Evolutionary conservation across 495 filamentous ascomycete genomes (phyloP), one percentile per base, ranked within the genome.

Genomic region (Geoglossum glabrum): DNA sequence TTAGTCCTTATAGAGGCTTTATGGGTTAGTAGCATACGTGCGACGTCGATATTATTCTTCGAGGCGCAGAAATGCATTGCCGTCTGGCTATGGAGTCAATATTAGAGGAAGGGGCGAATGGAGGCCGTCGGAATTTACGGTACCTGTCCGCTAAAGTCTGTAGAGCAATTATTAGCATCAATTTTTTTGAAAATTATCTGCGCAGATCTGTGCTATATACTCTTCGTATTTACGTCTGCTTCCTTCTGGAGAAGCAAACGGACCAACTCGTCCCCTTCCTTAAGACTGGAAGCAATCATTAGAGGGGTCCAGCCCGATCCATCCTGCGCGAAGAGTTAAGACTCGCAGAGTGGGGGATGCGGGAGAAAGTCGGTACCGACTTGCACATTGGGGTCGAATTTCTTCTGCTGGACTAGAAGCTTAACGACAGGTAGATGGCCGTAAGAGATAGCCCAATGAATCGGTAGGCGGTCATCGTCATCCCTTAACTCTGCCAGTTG

Each of bases 381-480:
- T 68, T 88, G 81, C 40, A 83, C 85, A 70, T 97, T 92, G 0
- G 85, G 81, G 68, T 97, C 89, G 63, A 97, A 96, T 60, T 76
- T 74, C 64, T 82, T 84, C 54, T 71, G 71, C 27, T 81, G 71
- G 0, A 82, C 71, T 3, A 99, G 74, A 26, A 90, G 66, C 61
- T 84, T 73, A 25, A 85, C 82, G 55, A 95, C 86, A 38, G 79
- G 74, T n/a, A 79, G 69, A 40, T 79, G 83, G 66, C 90, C 93
- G 68, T 84, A 84, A 46, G 89, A 92, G 15, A 80, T 79, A 0
- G 92, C 92, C 93, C 93, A 99, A 70, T 99, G 93, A 55, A 97
- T 82, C 0, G 93, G 85, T 25, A 95, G 78, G 54, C 92, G 85
- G 54, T 88, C 87, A 67, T 99, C 92, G 54, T 85, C 82, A 64